Evolutionary conservation across 2,329 filamentous ascomycete genomes (phyloP), one percentile per base, ranked within the genome.

Genomic region (Microdochium nivale): DNA sequence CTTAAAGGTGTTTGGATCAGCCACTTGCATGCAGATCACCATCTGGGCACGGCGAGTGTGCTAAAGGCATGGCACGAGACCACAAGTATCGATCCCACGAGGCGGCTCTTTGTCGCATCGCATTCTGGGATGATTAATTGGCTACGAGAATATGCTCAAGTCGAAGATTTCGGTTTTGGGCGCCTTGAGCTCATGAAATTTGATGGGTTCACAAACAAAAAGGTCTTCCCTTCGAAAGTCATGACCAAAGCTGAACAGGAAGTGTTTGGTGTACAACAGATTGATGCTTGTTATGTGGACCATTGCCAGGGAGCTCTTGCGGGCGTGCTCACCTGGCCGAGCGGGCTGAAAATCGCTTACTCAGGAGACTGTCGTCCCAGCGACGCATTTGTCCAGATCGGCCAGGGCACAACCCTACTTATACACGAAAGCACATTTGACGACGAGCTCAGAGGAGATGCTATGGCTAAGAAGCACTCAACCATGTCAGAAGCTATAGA

Each of bases 351-450:
- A 65, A 77, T 96, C 52, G 89, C 90, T 47, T 99, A 96, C 71
- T 95, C 89, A 3, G 94, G 94, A 52, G 94, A 99, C 72, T 97
- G 92, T 65, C 81, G 94, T 7, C 94, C 94, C 0, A 89, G 82
- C 3, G 61, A 70, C 2, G 64, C 70, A 0, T 96, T 99, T 63
- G 81, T 83, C 0, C 59, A 68, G 13, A 86, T 92, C 49, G 95
- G 88, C 47, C 71, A 73, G 47, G 84, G 83, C 55, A 84, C 87
- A 2, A 95, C 92, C 14, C 78, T 99, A 7, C 80, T 96, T 4
- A 82, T 99, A 52, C 94, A 99, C 72, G 94, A 99, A 76, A 91
- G 90, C 55, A 99, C 94, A 0, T 97, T 99, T 64, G 89, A 94
- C 59, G 89, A 96, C 64, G 88, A 94, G 60, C 80, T 96, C 59